Base-by-base conservation (phyloP, 1,139 yeast genomes). In the Sugiyamaella neomexicana region DNA sequence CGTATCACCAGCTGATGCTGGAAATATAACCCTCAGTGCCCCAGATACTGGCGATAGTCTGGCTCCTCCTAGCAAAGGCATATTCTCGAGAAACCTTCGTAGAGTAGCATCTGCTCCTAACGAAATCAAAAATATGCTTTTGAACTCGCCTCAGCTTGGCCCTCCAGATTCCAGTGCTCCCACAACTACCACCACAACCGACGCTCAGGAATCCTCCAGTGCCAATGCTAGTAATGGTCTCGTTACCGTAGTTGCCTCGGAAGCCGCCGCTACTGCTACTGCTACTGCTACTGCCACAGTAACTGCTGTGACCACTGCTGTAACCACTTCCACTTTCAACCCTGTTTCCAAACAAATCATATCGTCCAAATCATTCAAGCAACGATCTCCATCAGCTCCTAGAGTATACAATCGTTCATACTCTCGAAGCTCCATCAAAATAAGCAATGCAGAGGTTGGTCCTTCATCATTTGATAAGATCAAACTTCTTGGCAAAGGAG, bases 401-500 rank as follows among this genome's bases (percentile, higher is more conserved):
- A 64, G 61, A 49, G 59, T 63, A 12, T 62, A 61, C 52, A 64
- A 59, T 52, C 75, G 95, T 58, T 82, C 86, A 60, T 88, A 88
- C 66, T 82, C 90, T 12, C 62, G 62, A 47, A 63, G 64, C 49
- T 83, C 96, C 15, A 86, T 86, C 46, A 86, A 85, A 62, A 78
- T 89, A 25, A 75, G 85, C 60, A 84, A 83, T 60, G 95, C 85
- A 6, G 89, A 86, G 66, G 99, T 95, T 9, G 81, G 86, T 2
- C 96, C 96, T 1, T 79, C 81, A 52, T 86, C 93, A 39, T 95
- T 95, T 70, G 97, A 91, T 62, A 93, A 90, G 68, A 81, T 95
- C 56, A 82, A 89, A 61, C 73, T 93, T 31, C 75, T 95, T 54
- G 99, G 99, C 3, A 89, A 89, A 67, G 99, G 99, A 52, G 99